Base-by-base conservation (phyloP, 2,329 filamentous ascomycete genomes). In the Dactylellina cionopaga region DNA sequence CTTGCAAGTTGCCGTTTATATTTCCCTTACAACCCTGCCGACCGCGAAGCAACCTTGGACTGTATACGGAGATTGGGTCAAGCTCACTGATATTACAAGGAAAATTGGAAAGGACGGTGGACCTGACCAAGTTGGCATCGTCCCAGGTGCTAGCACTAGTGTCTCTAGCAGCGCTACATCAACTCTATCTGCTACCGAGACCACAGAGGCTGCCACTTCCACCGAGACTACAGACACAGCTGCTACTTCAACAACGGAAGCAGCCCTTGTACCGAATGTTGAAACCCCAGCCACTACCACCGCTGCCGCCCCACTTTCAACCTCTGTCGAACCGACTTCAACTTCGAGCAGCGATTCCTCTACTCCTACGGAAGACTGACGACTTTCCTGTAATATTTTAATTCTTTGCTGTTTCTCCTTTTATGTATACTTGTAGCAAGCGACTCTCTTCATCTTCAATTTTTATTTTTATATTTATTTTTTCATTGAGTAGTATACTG, bases 91-190 rank as follows among this genome's bases (percentile, higher is more conserved):
- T n/a, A 72, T 72, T 24, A 17, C 24, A n/a, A 43, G 59, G 15
- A 72, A 52, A 39, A 72, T 72, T 37, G 68, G 68, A 22, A 13
- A 17, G 6, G 44, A 72, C 24, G 68, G 68, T 47, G 68, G 68
- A n/a, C 59, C 68, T 13, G 68, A 72, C 29, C 35, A 43, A 7
- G 46, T 65, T 35, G 68, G 68, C 1, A 24, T 47, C 31, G 35
- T 64, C 15, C 59, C 68, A 13, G 46, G 17, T 19, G 24, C 46
- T 3, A 59, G 43, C 25, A 27, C 24, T 15, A 17, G n/a, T 10
- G 39, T 29, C 7, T 27, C 39, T 6, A 46, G 29, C 4, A 58
- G 44, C 11, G 15, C 17, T 11, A 13, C 17, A 13, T 22, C 65
- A 9, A 56, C 49, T 6, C 13, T 25, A 15, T 33, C 27, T 33